These are phyloP conservation scores for Rhizopogon vesiculosus DNA, from an alignment of 768 basidiomycete species.

Conservation along the genomic window DNA sequence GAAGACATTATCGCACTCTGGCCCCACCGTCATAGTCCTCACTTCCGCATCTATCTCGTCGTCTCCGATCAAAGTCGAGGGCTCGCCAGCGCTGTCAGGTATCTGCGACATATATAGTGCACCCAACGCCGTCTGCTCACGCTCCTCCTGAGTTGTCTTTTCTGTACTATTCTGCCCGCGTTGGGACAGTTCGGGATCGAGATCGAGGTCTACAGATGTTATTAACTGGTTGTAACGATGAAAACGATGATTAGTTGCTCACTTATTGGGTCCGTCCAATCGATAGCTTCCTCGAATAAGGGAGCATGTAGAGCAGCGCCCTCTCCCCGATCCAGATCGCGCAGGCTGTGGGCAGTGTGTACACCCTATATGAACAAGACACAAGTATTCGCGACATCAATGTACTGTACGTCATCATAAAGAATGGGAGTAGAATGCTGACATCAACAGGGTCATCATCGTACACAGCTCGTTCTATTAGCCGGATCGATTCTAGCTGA, in stretches of 20 bases:
- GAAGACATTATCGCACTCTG: conserved; percentile 62
- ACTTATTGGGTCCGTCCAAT: conserved; percentile 84
- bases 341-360: conserved; percentile 65
- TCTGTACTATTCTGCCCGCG: conserved; percentile 71
- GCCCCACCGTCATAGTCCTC: conserved; percentile 63
- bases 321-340: conserved; percentile 85
- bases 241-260: conserved; percentile 32
- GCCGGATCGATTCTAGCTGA: conserved; percentile 67
- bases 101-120: conserved; percentile 78
- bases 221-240: conserved; percentile 17
- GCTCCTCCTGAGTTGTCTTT: conserved; percentile 64
- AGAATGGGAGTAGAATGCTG: conserved; percentile 48
- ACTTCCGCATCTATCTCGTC: conserved; percentile 65
- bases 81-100: conserved; percentile 76
- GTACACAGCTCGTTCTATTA: conserved; percentile 84
- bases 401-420: conserved; percentile 36
- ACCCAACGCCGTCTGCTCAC: conserved; percentile 72
- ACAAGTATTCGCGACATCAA: conserved; percentile 41
- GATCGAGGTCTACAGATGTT: conserved; percentile 59
- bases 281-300: conserved; percentile 80
- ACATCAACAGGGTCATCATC: conserved; percentile 87
- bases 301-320: conserved; percentile 81
- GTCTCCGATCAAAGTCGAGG: conserved; percentile 52
- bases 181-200: conserved; percentile 44
- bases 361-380: conserved; percentile 55